Base-by-base conservation (phyloP, 352 stramenopile genomes). In the Globisporangium barbulae region DNA sequence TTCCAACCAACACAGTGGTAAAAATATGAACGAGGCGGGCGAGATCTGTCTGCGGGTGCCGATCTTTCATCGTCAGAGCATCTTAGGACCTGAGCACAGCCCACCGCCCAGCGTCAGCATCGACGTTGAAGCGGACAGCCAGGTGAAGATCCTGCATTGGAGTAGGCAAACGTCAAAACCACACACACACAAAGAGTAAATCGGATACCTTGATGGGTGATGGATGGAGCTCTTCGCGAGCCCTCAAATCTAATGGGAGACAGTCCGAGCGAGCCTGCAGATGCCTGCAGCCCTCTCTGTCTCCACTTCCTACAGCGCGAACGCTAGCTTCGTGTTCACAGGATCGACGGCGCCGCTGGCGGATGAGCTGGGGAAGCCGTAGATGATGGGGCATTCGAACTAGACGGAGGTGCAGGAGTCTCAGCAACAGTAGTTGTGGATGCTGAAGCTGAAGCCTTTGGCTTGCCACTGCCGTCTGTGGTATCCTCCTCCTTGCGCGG, bases 321-420 rank as follows among this genome's bases (percentile, higher is more conserved):
- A 17, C 52, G 52, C 52, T 58, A 31, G 10, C 52, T 44, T 42
- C 52, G 31, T 37, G 41, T 21, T 63, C 39, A 67, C 53, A 67
- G 35, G 4, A 58, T 39, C 44, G 55, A 48, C 25, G 63, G 48
- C 9, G 63, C 22, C n/a, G 53, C 31, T 42, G 61, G 41, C n/a
- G 61, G 33, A 17, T 41, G 35, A 41, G 12, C 37, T 15, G 28
- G 22, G 1, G 54, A 12, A 35, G 21, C 10, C 37, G 54, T 13
- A 49, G 33, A 45, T 17, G 53, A 60, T 8, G 39, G 0, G n/a
- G 31, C 28, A 39, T 50, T 41, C 22, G 25, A 19, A 39, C 15
- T 52, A 4, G 54, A 41, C 9, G 49, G 28, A 9, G 30, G 19
- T 5, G 10, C 30, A 21, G 52, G 31, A 3, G 19, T 28, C 5